Evolutionary conservation across 2,329 filamentous ascomycete species (phyloP).

Genomic region (Arthroderma sp.): DNA sequence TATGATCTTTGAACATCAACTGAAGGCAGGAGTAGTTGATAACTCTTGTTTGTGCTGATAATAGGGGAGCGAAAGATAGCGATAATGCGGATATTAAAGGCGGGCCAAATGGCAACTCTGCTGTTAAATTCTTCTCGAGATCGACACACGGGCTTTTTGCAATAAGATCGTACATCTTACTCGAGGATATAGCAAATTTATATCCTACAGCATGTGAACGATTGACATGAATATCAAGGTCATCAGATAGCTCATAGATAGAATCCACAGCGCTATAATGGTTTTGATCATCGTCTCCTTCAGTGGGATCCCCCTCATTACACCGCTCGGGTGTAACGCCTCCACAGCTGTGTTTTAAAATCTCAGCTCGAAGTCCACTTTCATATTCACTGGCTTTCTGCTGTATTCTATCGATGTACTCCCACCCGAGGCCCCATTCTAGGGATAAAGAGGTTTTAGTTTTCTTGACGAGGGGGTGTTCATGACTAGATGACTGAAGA

Average conservation of each 20-base stretch:
- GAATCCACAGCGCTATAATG: not conserved
- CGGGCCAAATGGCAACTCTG: slow-evolving; percentile 21
- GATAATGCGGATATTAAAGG: slow-evolving; percentile 41
- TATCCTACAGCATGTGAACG: slow-evolving; percentile 16
- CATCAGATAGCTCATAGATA: slow-evolving; percentile 5
- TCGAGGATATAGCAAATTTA: slow-evolving; percentile 15
- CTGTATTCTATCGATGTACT: slow-evolving; percentile 52
- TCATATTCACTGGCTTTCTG: slow-evolving; percentile 39
- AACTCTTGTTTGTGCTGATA: slow-evolving; percentile 60
- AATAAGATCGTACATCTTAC: slow-evolving; percentile 20
- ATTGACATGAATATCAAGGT: not conserved
- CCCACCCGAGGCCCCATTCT: slow-evolving; percentile 61
- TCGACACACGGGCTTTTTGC: slow-evolving; percentile 14
- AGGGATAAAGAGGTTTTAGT: slow-evolving; percentile 43
- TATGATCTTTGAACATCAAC: slow-evolving; percentile 62
- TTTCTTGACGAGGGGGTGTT: slow-evolving; percentile 49
- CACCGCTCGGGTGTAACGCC: too few species aligned
- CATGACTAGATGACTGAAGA: slow-evolving; percentile 54
- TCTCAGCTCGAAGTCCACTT: slow-evolving; percentile 22
- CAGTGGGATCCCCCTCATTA: too few species aligned
- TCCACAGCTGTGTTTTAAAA: slow-evolving; percentile 21
- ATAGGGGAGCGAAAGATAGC: slow-evolving; percentile 62
- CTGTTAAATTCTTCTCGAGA: slow-evolving; percentile 8
- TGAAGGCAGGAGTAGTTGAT: slow-evolving; percentile 65
- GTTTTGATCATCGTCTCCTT: not conserved